Base-by-base conservation (phyloP, 2,329 filamentous ascomycete genomes). In the Curvularia verruculosa region DNA sequence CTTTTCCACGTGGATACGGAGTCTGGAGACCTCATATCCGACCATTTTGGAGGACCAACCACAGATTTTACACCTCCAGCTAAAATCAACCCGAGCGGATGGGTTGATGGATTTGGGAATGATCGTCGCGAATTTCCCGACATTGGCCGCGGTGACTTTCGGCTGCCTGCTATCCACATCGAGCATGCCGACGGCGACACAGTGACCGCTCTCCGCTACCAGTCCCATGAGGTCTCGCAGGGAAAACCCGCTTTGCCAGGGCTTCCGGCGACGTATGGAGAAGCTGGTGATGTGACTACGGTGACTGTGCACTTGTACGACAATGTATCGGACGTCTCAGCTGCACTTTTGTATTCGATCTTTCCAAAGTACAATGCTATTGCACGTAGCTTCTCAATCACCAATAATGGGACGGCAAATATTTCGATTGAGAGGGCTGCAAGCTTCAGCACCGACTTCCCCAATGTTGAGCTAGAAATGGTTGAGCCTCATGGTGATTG, bases 111-210 rank as follows among this genome's bases (percentile, higher is more conserved):
- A 47, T 71, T 81, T 34, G 81, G 81, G 10, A 84, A 83, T 40
- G 69, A 81, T 15, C 81, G 84, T 15, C 82, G 87, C 26, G 87
- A 89, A 67, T 88, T 87, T 52, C 87, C 87, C 1, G 86, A 89
- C 57, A 76, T 86, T 4, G 86, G 87, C 1, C 81, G 86, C 7
- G 86, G 86, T 15, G 87, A 89, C 66, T 86, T 87, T 61, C 81
- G 87, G 3, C 75, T 82, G 2, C 87, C 87, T 0, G 86, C 87
- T 0, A 79, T 89, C 12, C 82, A 84, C 36, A 85, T 89, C 63
- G 79, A 80, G 51, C 85, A 89, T 64, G 75, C 82, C 1, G 80
- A 80, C 15, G 86, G 86, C 28, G 81, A 85, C 57, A 87, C 85
- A 0, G 81, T 89, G 13, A 84, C 82, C 6, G 81, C 83, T 7